Base-by-base conservation (phyloP, 1,284 basidiomycete species). In the Sutorius eximius region DNA sequence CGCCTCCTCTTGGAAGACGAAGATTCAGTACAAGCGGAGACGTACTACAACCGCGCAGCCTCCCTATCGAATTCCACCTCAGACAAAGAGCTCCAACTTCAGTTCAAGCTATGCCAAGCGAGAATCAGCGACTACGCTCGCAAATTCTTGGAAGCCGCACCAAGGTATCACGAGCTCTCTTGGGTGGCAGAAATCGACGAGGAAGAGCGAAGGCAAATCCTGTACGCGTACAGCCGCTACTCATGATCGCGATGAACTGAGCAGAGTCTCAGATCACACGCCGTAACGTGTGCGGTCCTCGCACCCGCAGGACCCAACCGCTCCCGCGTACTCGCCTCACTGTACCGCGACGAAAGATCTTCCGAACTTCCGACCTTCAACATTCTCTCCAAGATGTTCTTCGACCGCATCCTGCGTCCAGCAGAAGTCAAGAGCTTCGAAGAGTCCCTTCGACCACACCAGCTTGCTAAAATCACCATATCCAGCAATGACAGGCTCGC, bases 281-380 rank as follows among this genome's bases (percentile, higher is more conserved):
- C 97, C 10, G 93, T 98, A 18, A 95, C 93, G 0, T 96, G 95
- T 64, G 93, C 93, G 7, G 93, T 99, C 53, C 84, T 99, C n/a
- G 95, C 95, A 1, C 95, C 96, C 1, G 95, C 97, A 22, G 97
- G 97, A 0, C 95, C 96, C 4, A 93, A 94, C 69, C 89, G 97
- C 38, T 94, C 94, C 18, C 86, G 96, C 36, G 81, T 98, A 8
- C 83, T 99, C 48, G 92, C 94, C 7, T 89, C 93, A 24, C 81
- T 99, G 50, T 95, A 93, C 70, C 84, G 96, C 45, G 97, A 99
- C 71, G 95, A 98, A 67, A 87, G 97, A 34, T 87, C 93, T 0
- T 66, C 79, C 13, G 83, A 90, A 20, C 82, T 95, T 13, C 83
- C 88, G 13, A 88, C 93, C 27, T 89, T 89, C 71, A 92, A 89